Percentiles rank a stretch among this genome's conserved stretches.
These are phyloP conservation scores for Gaeumannomyces tritici DNA, from an alignment of 2,329 filamentous ascomycete species.

Conservation along the genomic window DNA sequence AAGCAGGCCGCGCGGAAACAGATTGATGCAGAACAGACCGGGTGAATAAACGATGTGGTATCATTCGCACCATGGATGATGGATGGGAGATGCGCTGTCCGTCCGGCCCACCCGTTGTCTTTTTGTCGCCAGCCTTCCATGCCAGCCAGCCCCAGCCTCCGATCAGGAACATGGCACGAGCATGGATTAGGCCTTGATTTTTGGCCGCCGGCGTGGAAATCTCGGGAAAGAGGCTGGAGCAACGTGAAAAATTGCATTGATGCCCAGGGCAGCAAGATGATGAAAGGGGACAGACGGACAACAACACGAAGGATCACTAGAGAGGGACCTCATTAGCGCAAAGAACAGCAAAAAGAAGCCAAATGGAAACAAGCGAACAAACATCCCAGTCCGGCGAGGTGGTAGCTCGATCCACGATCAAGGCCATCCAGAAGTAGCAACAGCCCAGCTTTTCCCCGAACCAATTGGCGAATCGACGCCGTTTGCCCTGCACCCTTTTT, in stretches of 20 bases:
- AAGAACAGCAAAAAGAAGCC: neutral
- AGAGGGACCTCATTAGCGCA: neutral
- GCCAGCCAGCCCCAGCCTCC: neutral
- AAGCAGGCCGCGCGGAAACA: no score
- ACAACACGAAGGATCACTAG: neutral
- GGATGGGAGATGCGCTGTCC: no score
- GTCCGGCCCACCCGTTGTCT: no score
- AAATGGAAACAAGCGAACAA: neutral
- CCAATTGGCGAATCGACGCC: neutral
- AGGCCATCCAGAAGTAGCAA: neutral
- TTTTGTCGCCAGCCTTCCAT: neutral
- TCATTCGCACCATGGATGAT: no score
- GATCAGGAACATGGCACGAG: neutral
- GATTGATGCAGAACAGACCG: no score
- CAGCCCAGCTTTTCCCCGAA: neutral
- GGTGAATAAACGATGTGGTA: no score
- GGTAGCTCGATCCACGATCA: neutral
- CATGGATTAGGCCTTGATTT: neutral
- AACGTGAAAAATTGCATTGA: no score
- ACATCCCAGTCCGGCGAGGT: neutral
- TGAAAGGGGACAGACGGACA: neutral
- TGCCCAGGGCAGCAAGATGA: neutral
- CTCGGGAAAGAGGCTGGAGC: neutral
- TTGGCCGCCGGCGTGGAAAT: neutral
- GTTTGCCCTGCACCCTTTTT: neutral